A percentile compares a stretch with the other conserved stretches of the same genome.
phyloP scores from a whole-genome alignment of 2,329 filamentous ascomycete genomes.

The Rutstroemia sp. region DNA sequence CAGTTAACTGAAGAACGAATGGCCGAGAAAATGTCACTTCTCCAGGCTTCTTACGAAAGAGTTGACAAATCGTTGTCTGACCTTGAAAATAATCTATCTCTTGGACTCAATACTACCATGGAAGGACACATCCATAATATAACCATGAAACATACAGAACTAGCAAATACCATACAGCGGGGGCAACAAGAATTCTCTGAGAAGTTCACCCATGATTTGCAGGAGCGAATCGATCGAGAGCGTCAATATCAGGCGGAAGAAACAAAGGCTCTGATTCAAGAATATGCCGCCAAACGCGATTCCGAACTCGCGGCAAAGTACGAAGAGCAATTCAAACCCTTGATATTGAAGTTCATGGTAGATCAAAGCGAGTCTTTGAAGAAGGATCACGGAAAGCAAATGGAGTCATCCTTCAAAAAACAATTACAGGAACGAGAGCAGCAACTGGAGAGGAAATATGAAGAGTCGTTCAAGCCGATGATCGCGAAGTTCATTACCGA shows the following conservation, averaged over 20 bases:
- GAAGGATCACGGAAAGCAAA: neutral
- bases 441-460: slow-evolving; percentile 5
- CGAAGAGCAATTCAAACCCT: slow-evolving; percentile 4
- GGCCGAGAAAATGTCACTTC: neutral
- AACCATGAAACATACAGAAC: neutral
- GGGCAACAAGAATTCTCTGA: neutral
- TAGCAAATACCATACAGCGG: neutral
- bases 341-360: neutral
- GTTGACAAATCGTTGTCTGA: neutral
- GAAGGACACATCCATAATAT: neutral
- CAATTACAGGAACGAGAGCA: neutral
- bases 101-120: neutral
- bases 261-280: neutral
- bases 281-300: neutral
- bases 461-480: neutral
- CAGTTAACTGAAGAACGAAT: neutral
- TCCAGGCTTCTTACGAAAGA: neutral
- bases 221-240: neutral
- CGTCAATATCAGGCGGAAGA: too few relatives aligned
- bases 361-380: neutral
- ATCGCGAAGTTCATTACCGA: slow-evolving; percentile 1
- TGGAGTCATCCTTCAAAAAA: neutral
- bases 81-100: neutral
- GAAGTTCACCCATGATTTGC: neutral
- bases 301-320: slow-evolving; percentile 1